Conservation (phyloP, 192 early-diverging fungal genomes). For the Coemansia sp. region DNA sequence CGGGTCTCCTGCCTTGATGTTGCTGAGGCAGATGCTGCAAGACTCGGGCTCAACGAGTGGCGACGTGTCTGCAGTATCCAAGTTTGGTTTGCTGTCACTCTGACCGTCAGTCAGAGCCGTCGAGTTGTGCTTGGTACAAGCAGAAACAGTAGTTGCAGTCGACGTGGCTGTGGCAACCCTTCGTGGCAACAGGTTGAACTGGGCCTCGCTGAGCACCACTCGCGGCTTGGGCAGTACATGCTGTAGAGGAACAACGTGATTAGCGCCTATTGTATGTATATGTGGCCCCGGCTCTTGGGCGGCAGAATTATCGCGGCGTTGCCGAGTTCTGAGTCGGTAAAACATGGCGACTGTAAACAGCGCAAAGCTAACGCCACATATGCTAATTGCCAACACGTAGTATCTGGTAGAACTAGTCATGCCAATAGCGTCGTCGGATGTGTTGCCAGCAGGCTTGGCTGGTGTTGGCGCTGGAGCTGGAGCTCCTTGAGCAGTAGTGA, state of each 20-base stretch:
- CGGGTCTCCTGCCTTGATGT: constrained; percentile 22
- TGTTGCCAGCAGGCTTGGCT: not conserved
- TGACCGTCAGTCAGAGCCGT: not conserved
- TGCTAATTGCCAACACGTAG: constrained; percentile 35
- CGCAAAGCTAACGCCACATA: constrained; percentile 20
- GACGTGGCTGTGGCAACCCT: constrained; percentile 13
- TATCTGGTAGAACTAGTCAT: constrained; percentile 11
- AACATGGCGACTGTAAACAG: constrained; percentile 21
- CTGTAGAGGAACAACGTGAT: not conserved
- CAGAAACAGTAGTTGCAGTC: not conserved
- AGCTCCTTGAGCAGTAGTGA: not conserved
- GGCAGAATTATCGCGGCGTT: not conserved
- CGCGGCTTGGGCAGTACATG: constrained; percentile 6
- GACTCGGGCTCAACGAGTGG: constrained; percentile 18
- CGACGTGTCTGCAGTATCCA: not conserved
- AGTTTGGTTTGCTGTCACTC: not conserved
- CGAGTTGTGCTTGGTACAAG: not conserved
- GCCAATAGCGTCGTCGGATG: not conserved
- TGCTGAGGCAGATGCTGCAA: constrained; percentile 38
- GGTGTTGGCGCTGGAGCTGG: not conserved
- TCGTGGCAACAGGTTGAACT: constrained; percentile 44
- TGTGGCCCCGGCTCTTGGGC: not conserved
- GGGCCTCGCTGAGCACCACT: constrained; percentile 31
- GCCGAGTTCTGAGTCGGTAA: constrained; percentile 22
- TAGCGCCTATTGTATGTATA: not conserved